phyloP scores from a whole-genome alignment of 2,329 filamentous ascomycete genomes.

The Eutypa lata region DNA sequence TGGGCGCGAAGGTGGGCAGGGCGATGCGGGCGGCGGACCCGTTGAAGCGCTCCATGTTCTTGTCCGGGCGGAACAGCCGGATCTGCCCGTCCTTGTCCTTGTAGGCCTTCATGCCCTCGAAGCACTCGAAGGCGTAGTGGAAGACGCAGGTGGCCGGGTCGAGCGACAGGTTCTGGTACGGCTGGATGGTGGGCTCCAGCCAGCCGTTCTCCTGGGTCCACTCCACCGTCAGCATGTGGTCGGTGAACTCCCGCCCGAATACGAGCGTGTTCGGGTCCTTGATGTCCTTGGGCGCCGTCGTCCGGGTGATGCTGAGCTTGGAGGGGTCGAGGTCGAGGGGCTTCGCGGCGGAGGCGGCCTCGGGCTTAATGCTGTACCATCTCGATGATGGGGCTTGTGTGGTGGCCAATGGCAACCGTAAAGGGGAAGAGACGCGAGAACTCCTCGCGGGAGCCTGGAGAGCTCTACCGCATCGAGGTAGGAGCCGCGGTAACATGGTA shows the following conservation, averaged over 20 bases:
- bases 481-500: slow-evolving; percentile 44
- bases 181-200: slow-evolving; percentile 77
- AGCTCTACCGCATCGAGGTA: slow-evolving; percentile 38
- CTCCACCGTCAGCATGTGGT: slow-evolving; percentile 95
- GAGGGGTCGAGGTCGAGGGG: slow-evolving; percentile 72
- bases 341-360: slow-evolving; percentile 47
- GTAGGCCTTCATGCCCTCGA: slow-evolving; percentile 99
- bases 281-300: slow-evolving; percentile 70
- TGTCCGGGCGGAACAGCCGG: slow-evolving; percentile 88
- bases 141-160: slow-evolving; percentile 96
- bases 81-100: slow-evolving; percentile 77
- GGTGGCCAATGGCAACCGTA: slow-evolving; percentile 28
- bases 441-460: slow-evolving; percentile 27
- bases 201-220: slow-evolving; percentile 87
- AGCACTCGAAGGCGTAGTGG: slow-evolving; percentile 97
- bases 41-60: slow-evolving; percentile 95
- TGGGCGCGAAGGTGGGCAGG: slow-evolving; percentile 77
- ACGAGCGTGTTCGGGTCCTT: slow-evolving; percentile 76
- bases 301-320: slow-evolving; percentile 72
- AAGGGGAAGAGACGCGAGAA: slow-evolving; percentile 25
- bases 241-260: slow-evolving; percentile 89
- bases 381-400: slow-evolving; percentile 28
- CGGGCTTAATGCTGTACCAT: slow-evolving; percentile 52
- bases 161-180: slow-evolving; percentile 95
- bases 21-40: slow-evolving; percentile 89